These are phyloP conservation scores for Parietaria judaica DNA, from an alignment of 306 rosid species.

Conservation along the genomic window DNA sequence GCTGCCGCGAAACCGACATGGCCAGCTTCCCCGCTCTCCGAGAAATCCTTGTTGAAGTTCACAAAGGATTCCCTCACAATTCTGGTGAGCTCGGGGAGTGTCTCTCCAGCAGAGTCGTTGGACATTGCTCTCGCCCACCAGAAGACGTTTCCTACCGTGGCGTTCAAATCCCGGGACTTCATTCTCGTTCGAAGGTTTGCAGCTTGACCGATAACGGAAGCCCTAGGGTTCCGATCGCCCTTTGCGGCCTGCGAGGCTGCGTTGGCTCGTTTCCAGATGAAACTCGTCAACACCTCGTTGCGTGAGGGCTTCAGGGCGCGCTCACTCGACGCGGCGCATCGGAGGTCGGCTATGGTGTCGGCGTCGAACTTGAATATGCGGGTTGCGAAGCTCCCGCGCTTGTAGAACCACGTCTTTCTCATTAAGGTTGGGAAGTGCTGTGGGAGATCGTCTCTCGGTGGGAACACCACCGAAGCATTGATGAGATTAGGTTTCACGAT, in stretches of 20 bases:
- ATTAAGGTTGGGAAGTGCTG: slow-evolving; percentile 7
- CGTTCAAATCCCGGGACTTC: slow-evolving; percentile 15
- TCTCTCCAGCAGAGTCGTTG: neutral
- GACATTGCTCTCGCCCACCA: slow-evolving; percentile 17
- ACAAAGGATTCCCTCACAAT: slow-evolving; percentile 3
- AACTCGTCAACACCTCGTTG: slow-evolving; percentile 28
- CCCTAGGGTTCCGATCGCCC: neutral
- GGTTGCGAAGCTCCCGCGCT: slow-evolving; percentile 17
- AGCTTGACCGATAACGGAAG: slow-evolving; percentile 24
- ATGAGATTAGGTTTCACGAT: slow-evolving; percentile 25
- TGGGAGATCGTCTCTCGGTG: slow-evolving; percentile 30
- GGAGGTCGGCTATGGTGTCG: slow-evolving; percentile 19
- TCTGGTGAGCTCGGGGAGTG: slow-evolving; percentile 4
- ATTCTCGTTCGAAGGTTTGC: slow-evolving; percentile 39
- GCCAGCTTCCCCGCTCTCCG: slow-evolving; percentile 18
- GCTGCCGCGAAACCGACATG: slow-evolving; percentile 30
- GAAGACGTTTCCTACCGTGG: slow-evolving; percentile 17
- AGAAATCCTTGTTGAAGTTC: neutral
- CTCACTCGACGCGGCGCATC: slow-evolving; percentile 17
- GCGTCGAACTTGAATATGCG: slow-evolving; percentile 33
- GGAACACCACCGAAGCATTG: slow-evolving; percentile 23
- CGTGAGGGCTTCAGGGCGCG: slow-evolving; percentile 26
- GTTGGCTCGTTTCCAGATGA: slow-evolving; percentile 34
- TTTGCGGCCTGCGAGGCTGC: slow-evolving; percentile 20
- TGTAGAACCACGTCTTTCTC: slow-evolving; percentile 16